Base-by-base conservation (phyloP, 768 basidiomycete species). In the Mycena vulgaris region DNA sequence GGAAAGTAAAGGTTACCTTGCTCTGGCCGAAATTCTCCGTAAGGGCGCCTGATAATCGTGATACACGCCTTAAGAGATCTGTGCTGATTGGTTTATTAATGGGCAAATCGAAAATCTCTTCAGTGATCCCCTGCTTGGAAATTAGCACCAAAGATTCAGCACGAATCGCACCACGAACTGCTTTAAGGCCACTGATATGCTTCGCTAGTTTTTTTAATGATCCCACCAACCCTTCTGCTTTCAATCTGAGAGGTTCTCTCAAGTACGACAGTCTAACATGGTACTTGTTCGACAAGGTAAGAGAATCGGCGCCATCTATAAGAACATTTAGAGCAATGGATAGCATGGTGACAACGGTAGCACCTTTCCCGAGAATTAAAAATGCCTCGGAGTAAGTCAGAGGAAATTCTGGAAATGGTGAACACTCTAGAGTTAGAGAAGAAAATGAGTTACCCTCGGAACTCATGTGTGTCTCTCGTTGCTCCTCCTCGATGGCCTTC, bases 331-430 rank as follows among this genome's bases (percentile, higher is more conserved):
- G 63, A 64, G 28, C 27, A 72, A 21, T 35, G 42, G 2, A 47
- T 25, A 37, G 55, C 51, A n/a, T 31, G 0, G 30, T 37, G 40
- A 9, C 39, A 47, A 11, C 27, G 25, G 40, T 40, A 49, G 57
- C 51, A 92, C 93, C 91, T 86, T 87, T 90, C 45, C 93, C 93
- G 69, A 95, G 85, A 33, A 94, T 83, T 33, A 94, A 76, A 76
- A 94, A 93, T 8, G 93, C 83, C 72, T 92, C 85, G 57, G 84
- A 86, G 4, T 89, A 85, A 21, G 83, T 85, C 66, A 95, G 79
- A 35, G 85, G 79, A 74, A 92, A 87, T 3, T 78, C 93, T 94
- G 72, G 35, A 53, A 49, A 33, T 25, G 27, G 40, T 52, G 61
- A 63, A 48, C 16, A 13, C 19, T 28, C 11, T 47, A 28, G 49